Conservation (phyloP, 2,329 filamentous ascomycete genomes). For the Pseudogymnoascus sp. region DNA sequence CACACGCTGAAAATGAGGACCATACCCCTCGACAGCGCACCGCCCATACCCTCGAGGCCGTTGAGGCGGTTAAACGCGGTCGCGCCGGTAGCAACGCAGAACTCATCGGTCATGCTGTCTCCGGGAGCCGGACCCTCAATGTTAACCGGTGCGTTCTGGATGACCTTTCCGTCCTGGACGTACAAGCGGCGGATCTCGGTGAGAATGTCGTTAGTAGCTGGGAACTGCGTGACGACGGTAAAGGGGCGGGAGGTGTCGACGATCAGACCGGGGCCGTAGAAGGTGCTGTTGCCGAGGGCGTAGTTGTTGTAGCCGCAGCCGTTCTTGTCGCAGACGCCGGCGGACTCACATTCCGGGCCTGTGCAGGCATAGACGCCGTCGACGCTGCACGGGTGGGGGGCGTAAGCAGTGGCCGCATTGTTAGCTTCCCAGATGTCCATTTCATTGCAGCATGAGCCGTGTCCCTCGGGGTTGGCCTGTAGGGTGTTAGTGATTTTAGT, state of each 20-base stretch:
- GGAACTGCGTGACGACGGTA: constrained; percentile 44
- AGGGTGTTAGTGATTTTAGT: constrained; percentile 36
- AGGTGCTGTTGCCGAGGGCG: constrained; percentile 20
- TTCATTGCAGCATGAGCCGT: constrained; percentile 44
- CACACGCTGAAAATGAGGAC: constrained; percentile 46
- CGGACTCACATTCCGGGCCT: constrained; percentile 33
- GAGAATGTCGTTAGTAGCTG: constrained; percentile 32
- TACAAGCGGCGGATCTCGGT: constrained; percentile 39
- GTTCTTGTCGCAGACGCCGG: constrained; percentile 35
- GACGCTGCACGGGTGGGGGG: constrained; percentile 41
- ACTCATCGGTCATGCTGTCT: constrained; percentile 31
- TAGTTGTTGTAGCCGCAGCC: constrained; percentile 37
- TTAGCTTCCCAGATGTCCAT: constrained; percentile 50
- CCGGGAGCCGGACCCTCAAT: constrained; percentile 25
- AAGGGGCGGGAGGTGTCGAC: constrained; percentile 34
- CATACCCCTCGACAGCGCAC: constrained; percentile 33
- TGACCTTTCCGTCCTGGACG: constrained; percentile 31
- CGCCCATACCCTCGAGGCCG: constrained; percentile 36
- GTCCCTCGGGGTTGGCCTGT: constrained; percentile 34
- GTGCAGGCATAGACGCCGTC: constrained; percentile 36
- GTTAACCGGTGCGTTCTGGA: constrained; percentile 32
- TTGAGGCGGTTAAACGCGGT: constrained; percentile 26
- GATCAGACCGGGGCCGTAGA: constrained; percentile 20
- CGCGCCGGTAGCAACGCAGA: constrained; percentile 29
- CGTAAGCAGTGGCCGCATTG: constrained; percentile 34